Evolutionary conservation across 2,329 filamentous ascomycete genomes (phyloP).

Genomic region (Davidsoniella eucalypti): DNA sequence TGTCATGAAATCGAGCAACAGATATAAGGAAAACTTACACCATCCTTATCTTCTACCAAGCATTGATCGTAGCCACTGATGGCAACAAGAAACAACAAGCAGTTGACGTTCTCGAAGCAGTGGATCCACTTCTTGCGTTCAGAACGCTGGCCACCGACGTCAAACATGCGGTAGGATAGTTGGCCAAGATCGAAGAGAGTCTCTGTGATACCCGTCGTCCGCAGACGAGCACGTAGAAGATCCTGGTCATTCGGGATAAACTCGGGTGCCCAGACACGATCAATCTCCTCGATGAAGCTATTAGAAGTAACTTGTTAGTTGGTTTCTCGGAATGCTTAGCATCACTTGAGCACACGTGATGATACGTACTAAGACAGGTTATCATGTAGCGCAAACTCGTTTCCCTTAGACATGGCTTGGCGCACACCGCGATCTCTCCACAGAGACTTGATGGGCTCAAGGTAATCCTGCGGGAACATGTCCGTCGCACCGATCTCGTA

Average conservation of each 20-base stretch:
- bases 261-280: constrained; percentile 56
- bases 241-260: constrained; percentile 91
- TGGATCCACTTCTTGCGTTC: constrained; percentile 99
- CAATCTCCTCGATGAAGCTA: constrained; percentile 70
- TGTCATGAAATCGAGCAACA: not conserved
- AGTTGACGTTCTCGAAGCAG: constrained; percentile 96
- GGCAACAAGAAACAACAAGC: constrained; percentile 80
- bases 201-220: constrained; percentile 91
- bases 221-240: constrained; percentile 72
- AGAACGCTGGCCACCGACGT: constrained; percentile 86
- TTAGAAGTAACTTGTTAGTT: not conserved
- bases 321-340: not conserved
- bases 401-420: constrained; percentile 77
- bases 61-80: constrained; percentile 96
- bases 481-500: constrained; percentile 73
- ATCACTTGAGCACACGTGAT: not conserved
- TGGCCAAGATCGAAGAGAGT: constrained; percentile 84
- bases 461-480: constrained; percentile 58
- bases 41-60: constrained; percentile 88
- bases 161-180: constrained; percentile 93
- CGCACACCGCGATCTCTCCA: constrained; percentile 78
- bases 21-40: constrained; percentile 40
- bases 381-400: constrained; percentile 92
- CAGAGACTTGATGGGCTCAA: constrained; percentile 65
- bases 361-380: constrained; percentile 77